These are phyloP conservation scores for Flaveria sonorensis DNA, from an alignment of 129 eudicot species.

Conservation along the genomic window DNA sequence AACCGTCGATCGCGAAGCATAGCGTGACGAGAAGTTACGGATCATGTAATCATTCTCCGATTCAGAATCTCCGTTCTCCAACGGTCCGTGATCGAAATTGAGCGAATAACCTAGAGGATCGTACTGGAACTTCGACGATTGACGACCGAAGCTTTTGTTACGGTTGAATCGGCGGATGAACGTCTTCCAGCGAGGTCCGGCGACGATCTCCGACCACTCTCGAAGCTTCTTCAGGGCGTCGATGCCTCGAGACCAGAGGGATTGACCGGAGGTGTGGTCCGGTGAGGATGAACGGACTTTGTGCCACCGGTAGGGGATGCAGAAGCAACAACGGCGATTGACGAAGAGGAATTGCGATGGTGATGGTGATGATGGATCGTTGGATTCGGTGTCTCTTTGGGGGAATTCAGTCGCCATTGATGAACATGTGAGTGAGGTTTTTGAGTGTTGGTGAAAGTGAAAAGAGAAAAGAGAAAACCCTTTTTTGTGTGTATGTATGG, in stretches of 20 bases:
- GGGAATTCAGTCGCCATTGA: conserved; percentile 16
- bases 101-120: conserved; percentile 24
- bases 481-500: background rate
- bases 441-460: conserved; percentile 6
- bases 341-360: background rate
- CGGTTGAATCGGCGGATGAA: conserved; percentile 26
- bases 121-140: conserved; percentile 12
- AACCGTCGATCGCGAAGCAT: background rate
- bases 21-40: conserved; percentile 28
- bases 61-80: conserved; percentile 18
- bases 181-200: conserved; percentile 32
- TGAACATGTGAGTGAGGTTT: background rate
- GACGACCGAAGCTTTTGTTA: background rate
- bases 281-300: background rate
- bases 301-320: conserved; percentile 28
- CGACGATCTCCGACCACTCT: conserved; percentile 32
- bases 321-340: conserved; percentile 23
- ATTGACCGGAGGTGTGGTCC: background rate
- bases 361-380: conserved; percentile 18
- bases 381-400: conserved; percentile 2
- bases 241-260: conserved; percentile 27
- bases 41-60: conserved; percentile 22
- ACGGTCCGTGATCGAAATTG: conserved; percentile 30
- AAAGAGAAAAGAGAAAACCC: no score
- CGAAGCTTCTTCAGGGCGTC: conserved; percentile 27